These are phyloP conservation scores for Nemania abortiva DNA, from an alignment of 2,329 filamentous ascomycete genomes.

Conservation along the genomic window DNA sequence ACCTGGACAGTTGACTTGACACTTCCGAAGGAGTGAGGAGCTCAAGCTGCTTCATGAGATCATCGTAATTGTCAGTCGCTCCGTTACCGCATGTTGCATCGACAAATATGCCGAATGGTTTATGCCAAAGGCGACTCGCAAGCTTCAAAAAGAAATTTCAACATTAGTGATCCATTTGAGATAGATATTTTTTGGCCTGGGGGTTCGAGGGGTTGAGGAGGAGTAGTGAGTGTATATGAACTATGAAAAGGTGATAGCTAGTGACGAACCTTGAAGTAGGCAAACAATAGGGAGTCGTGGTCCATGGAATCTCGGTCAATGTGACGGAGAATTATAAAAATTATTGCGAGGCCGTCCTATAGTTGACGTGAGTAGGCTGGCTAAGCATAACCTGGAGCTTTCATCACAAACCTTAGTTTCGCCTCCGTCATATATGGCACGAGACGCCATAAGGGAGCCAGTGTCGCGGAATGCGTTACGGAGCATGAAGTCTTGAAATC, in stretches of 20 bases:
- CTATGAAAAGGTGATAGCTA: neutral
- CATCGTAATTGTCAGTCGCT: constrained; percentile 74
- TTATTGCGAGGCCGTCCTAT: constrained; percentile 74
- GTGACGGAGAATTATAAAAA: constrained; percentile 76
- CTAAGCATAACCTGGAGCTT: neutral
- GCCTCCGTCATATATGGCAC: constrained; percentile 77
- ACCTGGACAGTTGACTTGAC: constrained; percentile 67
- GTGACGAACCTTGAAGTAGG: constrained; percentile 71
- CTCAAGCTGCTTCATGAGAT: constrained; percentile 73
- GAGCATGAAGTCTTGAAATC: constrained; percentile 80
- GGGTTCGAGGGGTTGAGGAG: neutral
- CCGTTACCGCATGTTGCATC: constrained; percentile 78
- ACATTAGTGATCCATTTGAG: constrained; percentile 36
- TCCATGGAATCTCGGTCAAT: constrained; percentile 75
- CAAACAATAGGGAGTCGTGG: constrained; percentile 74
- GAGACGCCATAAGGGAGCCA: constrained; percentile 72
- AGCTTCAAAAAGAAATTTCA: constrained; percentile 60
- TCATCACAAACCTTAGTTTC: constrained; percentile 69
- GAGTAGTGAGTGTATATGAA: neutral
- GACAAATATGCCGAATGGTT: constrained; percentile 74
- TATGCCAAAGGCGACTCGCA: constrained; percentile 76
- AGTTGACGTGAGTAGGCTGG: constrained; percentile 24
- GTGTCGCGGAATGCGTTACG: constrained; percentile 74
- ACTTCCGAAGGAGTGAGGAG: constrained; percentile 72
- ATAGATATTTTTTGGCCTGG: no score